These are phyloP conservation scores for Saccharomyces hybrid DNA, from an alignment of 1,139 yeast species.

Conservation along the genomic window DNA sequence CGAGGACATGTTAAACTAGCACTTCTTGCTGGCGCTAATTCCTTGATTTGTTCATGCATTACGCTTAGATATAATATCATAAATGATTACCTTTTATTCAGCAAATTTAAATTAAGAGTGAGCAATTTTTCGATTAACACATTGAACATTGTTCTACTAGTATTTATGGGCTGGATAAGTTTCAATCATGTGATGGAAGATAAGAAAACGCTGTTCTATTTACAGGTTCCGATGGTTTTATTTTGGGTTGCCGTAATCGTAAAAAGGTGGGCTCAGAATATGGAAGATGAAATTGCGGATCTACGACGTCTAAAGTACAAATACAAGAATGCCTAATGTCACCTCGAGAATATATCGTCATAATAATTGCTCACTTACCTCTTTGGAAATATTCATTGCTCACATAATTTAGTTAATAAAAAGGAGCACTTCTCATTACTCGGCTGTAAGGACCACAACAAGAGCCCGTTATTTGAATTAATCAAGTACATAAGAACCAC, in stretches of 20 bases:
- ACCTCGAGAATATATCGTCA: not conserved
- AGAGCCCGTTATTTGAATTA: too few relatives aligned
- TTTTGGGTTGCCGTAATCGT: constrained; percentile 18
- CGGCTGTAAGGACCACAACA: not conserved
- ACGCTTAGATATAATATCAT: constrained; percentile 23
- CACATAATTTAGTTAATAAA: not conserved
- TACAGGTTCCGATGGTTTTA: constrained; percentile 24
- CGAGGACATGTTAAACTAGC: constrained; percentile 3
- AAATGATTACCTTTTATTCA: constrained; percentile 15
- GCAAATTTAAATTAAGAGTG: constrained; percentile 15
- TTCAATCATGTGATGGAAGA: constrained; percentile 8
- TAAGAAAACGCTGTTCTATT: constrained; percentile 9
- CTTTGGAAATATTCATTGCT: not conserved
- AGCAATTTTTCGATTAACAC: constrained; percentile 16
- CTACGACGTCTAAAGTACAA: constrained; percentile 25
- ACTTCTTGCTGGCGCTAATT: constrained; percentile 20
- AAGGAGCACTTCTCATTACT: not conserved
- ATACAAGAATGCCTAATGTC: constrained; percentile 24
- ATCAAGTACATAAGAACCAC: too few relatives aligned
- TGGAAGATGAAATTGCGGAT: constrained; percentile 19
- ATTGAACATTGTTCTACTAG: constrained; percentile 18
- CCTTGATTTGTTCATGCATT: constrained; percentile 24
- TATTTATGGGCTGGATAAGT: constrained; percentile 22
- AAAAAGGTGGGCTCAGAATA: constrained; percentile 18
- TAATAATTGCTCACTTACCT: not conserved